Evolutionary conservation across 2,329 filamentous ascomycete genomes (phyloP).

Genomic region (Hymenoscyphus occultus): DNA sequence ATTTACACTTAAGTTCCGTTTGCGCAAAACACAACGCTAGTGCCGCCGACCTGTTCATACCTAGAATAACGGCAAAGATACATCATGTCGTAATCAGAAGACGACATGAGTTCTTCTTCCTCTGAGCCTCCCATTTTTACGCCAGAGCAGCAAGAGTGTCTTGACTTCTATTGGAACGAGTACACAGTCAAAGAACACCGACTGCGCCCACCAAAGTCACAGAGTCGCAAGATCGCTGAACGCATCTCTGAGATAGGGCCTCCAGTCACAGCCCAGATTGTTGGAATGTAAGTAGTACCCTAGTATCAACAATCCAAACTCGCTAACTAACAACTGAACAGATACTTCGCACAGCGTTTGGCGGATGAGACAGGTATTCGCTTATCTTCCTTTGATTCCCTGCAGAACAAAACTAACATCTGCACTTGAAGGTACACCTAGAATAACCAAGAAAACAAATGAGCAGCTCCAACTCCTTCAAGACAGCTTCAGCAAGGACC

Average conservation of each 20-base stretch:
- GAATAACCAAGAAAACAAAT: background rate
- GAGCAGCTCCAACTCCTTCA: background rate
- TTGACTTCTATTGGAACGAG: background rate
- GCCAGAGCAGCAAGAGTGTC: background rate
- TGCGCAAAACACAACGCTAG: background rate
- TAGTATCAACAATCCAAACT: background rate
- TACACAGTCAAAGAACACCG: background rate
- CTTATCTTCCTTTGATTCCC: background rate
- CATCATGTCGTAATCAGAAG: background rate
- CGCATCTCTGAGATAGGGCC: background rate
- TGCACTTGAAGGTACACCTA: background rate
- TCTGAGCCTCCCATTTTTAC: background rate
- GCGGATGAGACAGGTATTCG: background rate
- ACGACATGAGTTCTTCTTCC: background rate
- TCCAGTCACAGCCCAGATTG: background rate
- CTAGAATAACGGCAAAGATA: background rate
- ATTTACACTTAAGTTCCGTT: background rate
- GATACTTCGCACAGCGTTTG: background rate
- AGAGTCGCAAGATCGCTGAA: background rate
- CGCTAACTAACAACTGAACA: background rate
- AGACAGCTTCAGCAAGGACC: background rate
- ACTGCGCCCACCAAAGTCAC: background rate
- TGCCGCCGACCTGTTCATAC: background rate
- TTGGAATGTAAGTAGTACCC: background rate
- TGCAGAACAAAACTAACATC: background rate